These are phyloP conservation scores for Metarhizium rileyi DNA, from an alignment of 2,329 filamentous ascomycete species.

Conservation along the genomic window DNA sequence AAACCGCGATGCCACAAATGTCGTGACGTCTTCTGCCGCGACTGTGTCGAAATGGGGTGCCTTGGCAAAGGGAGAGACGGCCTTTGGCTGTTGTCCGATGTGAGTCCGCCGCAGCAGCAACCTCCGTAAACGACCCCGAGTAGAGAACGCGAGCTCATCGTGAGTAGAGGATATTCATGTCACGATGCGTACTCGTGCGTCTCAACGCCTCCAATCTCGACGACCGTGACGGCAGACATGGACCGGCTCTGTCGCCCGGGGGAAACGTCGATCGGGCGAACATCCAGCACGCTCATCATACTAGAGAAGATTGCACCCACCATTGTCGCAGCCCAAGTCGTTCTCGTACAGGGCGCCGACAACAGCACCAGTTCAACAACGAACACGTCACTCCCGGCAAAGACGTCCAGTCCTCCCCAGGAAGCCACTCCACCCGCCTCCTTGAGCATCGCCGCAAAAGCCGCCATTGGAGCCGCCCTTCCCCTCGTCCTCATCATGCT, in stretches of 20 bases:
- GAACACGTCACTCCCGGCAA: background rate
- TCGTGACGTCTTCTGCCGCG: no score
- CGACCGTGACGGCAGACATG: background rate
- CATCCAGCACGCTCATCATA: background rate
- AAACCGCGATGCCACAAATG: background rate
- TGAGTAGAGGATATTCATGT: background rate
- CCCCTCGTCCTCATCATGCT: background rate
- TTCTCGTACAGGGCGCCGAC: background rate
- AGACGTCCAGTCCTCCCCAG: background rate
- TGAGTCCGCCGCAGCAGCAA: no score
- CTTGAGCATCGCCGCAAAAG: background rate
- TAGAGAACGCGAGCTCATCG: background rate
- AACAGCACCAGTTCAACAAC: background rate
- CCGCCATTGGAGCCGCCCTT: background rate
- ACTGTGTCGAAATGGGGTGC: background rate
- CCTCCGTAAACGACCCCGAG: background rate
- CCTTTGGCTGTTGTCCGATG: background rate
- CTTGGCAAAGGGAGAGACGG: background rate
- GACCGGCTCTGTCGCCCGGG: background rate
- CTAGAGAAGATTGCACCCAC: background rate
- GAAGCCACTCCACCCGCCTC: background rate
- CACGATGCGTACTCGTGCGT: background rate
- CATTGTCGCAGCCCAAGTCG: background rate
- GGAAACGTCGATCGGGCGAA: background rate
- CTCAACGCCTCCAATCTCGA: background rate